Percentiles rank a stretch among this genome's conserved stretches.
These are phyloP conservation scores for Adansonia grandidieri DNA, from an alignment of 441 rosid genomes.

Conservation along the genomic window DNA sequence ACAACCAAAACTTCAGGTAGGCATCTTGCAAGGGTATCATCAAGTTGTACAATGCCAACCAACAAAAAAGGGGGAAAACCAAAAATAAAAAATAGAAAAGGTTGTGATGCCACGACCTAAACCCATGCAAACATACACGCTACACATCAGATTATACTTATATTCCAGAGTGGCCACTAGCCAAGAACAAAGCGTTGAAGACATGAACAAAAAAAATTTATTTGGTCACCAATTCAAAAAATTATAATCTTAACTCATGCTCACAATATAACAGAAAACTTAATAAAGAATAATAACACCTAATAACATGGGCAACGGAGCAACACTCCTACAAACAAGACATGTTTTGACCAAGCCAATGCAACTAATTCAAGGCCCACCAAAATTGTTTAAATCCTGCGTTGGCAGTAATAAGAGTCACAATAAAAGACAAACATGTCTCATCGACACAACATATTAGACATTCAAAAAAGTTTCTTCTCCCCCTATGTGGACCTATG, in stretches of 20 bases:
- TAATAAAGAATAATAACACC: neutral
- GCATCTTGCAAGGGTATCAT: neutral
- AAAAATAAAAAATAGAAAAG: too few species aligned
- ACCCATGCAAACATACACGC: neutral
- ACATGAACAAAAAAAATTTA: slow-evolving; percentile 15
- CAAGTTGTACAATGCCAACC: neutral
- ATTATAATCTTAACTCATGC: slow-evolving; percentile 11
- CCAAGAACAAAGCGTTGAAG: neutral
- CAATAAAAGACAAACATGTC: slow-evolving; percentile 30
- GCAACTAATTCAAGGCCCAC: slow-evolving; percentile 29
- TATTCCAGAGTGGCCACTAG: neutral
- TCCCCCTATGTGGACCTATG: slow-evolving; percentile 11
- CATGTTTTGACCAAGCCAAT: slow-evolving; percentile 22
- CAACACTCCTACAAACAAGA: slow-evolving; percentile 28
- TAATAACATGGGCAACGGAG: neutral
- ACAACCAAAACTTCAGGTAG: too few species aligned
- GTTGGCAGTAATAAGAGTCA: slow-evolving; percentile 23
- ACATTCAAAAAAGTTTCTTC: slow-evolving; percentile 17
- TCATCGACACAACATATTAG: slow-evolving; percentile 27
- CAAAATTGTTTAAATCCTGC: slow-evolving; percentile 47
- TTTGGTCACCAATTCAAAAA: slow-evolving; percentile 27
- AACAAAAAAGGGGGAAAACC: neutral
- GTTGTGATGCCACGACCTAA: too few species aligned
- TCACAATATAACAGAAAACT: neutral
- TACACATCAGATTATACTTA: neutral